Evolutionary conservation across 2,329 filamentous ascomycete species (phyloP).

Genomic region (Bisporella sp.): DNA sequence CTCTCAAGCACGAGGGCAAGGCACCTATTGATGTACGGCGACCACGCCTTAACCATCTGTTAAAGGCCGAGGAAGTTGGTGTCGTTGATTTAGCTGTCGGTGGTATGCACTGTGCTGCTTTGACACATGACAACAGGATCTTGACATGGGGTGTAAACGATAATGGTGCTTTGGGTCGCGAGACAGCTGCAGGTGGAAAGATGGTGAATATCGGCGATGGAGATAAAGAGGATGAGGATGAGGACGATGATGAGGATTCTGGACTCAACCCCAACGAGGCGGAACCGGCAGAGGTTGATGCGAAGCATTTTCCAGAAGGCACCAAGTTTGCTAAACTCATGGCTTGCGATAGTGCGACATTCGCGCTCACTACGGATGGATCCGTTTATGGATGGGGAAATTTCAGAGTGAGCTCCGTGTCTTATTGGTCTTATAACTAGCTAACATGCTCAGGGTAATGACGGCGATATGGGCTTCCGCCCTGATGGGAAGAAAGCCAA

Average conservation of each 20-base stretch:
- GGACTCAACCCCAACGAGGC: conserved; percentile 67
- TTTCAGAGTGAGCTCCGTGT: conserved; percentile 51
- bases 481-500: conserved; percentile 15
- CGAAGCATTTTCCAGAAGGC: conserved; percentile 51
- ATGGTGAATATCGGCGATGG: conserved; percentile 49
- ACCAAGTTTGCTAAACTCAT: conserved; percentile 60
- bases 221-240: conserved; percentile 33
- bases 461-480: conserved; percentile 53
- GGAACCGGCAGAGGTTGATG: conserved; percentile 54
- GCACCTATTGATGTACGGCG: conserved; percentile 65
- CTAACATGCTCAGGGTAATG: conserved; percentile 43
- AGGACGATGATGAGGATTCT: conserved; percentile 38
- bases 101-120: conserved; percentile 72
- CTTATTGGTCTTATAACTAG: not conserved
- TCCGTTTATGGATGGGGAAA: conserved; percentile 79
- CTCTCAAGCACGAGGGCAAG: conserved; percentile 51
- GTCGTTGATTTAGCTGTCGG: conserved; percentile 73
- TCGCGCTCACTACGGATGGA: conserved; percentile 69
- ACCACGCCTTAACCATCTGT: conserved; percentile 59
- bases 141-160: conserved; percentile 87
- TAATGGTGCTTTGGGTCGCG: conserved; percentile 70
- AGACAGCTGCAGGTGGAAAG: conserved; percentile 63
- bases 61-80: conserved; percentile 49
- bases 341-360: conserved; percentile 68
- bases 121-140: conserved; percentile 76